These are phyloP conservation scores for Lachnellula subtilissima DNA, from an alignment of 2,329 filamentous ascomycete genomes.

Conservation along the genomic window DNA sequence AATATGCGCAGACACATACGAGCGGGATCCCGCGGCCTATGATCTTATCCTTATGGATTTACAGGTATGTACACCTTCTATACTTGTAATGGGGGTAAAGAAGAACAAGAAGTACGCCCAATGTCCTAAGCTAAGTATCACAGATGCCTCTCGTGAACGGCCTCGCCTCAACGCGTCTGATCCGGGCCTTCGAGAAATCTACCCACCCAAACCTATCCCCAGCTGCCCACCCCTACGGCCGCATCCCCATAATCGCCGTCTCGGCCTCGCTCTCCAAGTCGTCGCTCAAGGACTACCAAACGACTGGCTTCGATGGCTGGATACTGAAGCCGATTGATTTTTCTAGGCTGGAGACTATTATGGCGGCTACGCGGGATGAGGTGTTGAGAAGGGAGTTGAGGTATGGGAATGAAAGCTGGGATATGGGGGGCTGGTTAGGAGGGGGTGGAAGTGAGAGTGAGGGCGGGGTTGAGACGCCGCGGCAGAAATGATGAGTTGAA, in stretches of 20 bases:
- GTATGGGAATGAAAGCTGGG: slow-evolving; percentile 14
- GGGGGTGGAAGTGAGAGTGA: neutral
- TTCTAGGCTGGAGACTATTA: slow-evolving; percentile 13
- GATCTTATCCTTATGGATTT: slow-evolving; percentile 24
- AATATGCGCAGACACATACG: slow-evolving; percentile 69
- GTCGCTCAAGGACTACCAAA: slow-evolving; percentile 9
- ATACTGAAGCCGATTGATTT: slow-evolving; percentile 22
- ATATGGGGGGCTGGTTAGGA: slow-evolving; percentile 13
- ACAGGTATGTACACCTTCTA: slow-evolving; percentile 8
- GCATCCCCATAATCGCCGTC: slow-evolving; percentile 21
- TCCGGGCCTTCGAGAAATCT: slow-evolving; percentile 14
- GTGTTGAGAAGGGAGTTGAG: slow-evolving; percentile 10
- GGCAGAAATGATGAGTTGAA: no score
- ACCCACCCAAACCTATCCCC: neutral
- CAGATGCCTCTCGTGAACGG: slow-evolving; percentile 23
- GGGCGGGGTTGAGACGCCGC: neutral
- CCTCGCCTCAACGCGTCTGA: slow-evolving; percentile 13
- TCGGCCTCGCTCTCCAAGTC: slow-evolving; percentile 17
- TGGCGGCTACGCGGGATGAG: slow-evolving; percentile 12
- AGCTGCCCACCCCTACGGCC: slow-evolving; percentile 4
- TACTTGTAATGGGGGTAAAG: no score
- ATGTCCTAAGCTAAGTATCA: neutral
- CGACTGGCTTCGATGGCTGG: slow-evolving; percentile 20
- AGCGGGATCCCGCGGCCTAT: slow-evolving; percentile 40
- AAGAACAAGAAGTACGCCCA: no score